Conservation (phyloP, 306 rosid species). For the Cicer bijugum region DNA sequence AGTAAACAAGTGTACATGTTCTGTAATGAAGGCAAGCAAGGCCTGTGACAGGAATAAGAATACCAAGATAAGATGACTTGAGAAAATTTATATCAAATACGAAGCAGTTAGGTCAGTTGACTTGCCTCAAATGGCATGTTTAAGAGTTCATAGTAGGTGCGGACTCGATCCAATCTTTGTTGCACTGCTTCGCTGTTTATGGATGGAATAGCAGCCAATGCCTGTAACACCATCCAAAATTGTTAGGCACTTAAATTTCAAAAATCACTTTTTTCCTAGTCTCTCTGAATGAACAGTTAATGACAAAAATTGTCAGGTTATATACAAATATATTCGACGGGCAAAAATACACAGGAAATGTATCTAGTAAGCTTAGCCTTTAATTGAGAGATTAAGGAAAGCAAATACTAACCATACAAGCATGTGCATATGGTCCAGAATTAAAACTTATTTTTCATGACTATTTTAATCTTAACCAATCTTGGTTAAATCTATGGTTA, state of each 20-base stretch:
- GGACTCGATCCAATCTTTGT: slow-evolving; percentile 87
- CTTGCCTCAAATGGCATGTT: slow-evolving; percentile 99
- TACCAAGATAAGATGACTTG: slow-evolving; percentile 38
- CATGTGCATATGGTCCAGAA: neutral
- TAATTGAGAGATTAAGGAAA: neutral
- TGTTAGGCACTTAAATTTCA: slow-evolving; percentile 37
- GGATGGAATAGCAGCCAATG: slow-evolving; percentile 95
- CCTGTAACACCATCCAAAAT: slow-evolving; percentile 60
- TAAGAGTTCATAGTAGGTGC: slow-evolving; percentile 90
- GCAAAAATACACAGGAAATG: neutral
- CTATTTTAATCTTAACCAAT: neutral
- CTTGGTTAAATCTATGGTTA: neutral
- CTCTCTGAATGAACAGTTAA: slow-evolving; percentile 25
- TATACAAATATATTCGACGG: neutral
- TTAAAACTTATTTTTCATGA: neutral
- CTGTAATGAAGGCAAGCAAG: slow-evolving; percentile 89
- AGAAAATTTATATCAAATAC: slow-evolving; percentile 21
- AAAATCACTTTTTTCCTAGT: neutral
- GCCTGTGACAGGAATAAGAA: slow-evolving; percentile 66
- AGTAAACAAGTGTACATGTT: slow-evolving; percentile 81
- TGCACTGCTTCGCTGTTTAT: slow-evolving; percentile 83
- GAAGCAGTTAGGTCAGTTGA: slow-evolving; percentile 29
- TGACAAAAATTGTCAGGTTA: slow-evolving; percentile 14
- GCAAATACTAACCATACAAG: neutral
- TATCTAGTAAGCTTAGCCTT: slow-evolving; percentile 12